These are phyloP conservation scores for Myxozyma vanderwaltii DNA, from an alignment of 805 yeast species.

Conservation along the genomic window DNA sequence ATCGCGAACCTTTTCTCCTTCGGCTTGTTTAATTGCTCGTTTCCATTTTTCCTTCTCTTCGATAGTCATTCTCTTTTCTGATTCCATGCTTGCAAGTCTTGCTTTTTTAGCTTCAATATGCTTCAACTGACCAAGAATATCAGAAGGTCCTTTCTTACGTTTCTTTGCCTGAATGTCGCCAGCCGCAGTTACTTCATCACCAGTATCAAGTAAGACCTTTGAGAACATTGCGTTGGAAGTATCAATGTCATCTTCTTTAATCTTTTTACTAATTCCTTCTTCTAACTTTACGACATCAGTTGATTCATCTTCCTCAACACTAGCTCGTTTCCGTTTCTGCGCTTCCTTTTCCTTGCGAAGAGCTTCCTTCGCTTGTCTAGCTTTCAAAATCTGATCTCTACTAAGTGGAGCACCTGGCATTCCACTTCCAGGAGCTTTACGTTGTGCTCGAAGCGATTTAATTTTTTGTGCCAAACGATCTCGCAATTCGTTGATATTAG, in stretches of 20 bases:
- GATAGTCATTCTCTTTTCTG: constrained; percentile 56
- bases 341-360: constrained; percentile 50
- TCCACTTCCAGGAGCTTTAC: constrained; percentile 90
- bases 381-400: constrained; percentile 75
- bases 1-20: constrained; percentile 84
- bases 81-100: constrained; percentile 62
- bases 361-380: constrained; percentile 51
- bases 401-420: constrained; percentile 80
- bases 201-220: constrained; percentile 80
- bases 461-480: constrained; percentile 80
- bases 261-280: constrained; percentile 14
- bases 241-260: constrained; percentile 42
- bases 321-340: constrained; percentile 46
- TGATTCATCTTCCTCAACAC: constrained; percentile 43
- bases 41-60: constrained; percentile 84
- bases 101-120: constrained; percentile 73
- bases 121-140: constrained; percentile 77
- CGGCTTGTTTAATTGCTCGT: constrained; percentile 78
- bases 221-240: constrained; percentile 61
- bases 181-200: constrained; percentile 72
- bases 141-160: constrained; percentile 81
- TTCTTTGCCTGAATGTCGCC: constrained; percentile 55
- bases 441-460: constrained; percentile 64
- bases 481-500: constrained; percentile 59
- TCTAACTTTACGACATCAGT: constrained; percentile 40